Percentiles rank a stretch among this genome's conserved stretches.
Conservation (phyloP, 805 yeast genomes). For the Nematodospora valgi region DNA sequence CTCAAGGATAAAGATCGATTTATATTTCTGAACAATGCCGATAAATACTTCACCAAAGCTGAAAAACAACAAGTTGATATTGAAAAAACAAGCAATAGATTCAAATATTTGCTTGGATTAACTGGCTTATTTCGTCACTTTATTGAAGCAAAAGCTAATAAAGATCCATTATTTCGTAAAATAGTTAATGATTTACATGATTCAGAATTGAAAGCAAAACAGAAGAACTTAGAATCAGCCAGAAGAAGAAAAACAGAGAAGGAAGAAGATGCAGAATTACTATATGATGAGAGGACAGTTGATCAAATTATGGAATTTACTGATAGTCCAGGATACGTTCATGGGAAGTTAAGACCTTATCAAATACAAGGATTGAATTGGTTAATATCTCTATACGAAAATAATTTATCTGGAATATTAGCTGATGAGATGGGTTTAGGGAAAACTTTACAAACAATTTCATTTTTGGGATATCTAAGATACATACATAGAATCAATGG, state of each 20-base stretch:
- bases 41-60: constrained; percentile 31
- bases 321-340: constrained; percentile 49
- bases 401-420: constrained; percentile 68
- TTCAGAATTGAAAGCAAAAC: constrained; percentile 12
- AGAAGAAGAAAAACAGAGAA: constrained; percentile 69
- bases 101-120: constrained; percentile 58
- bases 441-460: constrained; percentile 75
- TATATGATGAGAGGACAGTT: constrained; percentile 50
- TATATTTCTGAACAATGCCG: constrained; percentile 10
- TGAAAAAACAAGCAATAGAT: constrained; percentile 58
- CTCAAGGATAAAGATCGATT: constrained; percentile 2
- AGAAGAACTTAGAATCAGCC: constrained; percentile 6
- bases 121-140: constrained; percentile 69
- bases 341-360: constrained; percentile 65
- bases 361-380: constrained; percentile 81
- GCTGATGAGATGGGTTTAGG: constrained; percentile 90
- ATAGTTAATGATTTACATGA: constrained; percentile 44
- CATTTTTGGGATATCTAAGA: constrained; percentile 70
- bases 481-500: constrained; percentile 59
- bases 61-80: constrained; percentile 45
- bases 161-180: constrained; percentile 51
- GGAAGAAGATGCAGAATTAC: constrained; percentile 74
- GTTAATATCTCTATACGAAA: constrained; percentile 66
- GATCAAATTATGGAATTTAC: constrained; percentile 44
- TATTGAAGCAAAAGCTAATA: constrained; percentile 57